Base-by-base conservation (phyloP, 2,329 filamentous ascomycete species). In the Phialophora chinensis region DNA sequence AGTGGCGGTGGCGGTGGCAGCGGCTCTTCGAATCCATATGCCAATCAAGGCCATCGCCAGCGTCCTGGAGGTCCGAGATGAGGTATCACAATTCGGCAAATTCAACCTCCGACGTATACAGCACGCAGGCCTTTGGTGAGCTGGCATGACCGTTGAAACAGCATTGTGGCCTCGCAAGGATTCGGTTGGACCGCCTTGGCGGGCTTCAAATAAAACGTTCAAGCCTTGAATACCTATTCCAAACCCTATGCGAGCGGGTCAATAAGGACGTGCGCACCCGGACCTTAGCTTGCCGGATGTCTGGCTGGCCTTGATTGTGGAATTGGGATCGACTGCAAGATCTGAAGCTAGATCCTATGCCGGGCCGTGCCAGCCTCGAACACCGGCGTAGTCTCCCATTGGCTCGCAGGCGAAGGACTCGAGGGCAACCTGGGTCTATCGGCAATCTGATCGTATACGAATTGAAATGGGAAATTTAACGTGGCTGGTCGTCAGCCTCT, bases 21-120 rank as follows among this genome's bases (percentile, higher is more conserved):
- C 47, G 65, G 66, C 27, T 60, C 62, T 8, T 60, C 68, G 25
- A 69, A 66, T 53, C 69, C 60, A n/a, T 69, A 68, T 49, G 68
- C 63, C 10, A 64, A 59, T 38, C 54, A 66, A 33, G 65, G 65
- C 61, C 57, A 70, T 62, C 70, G 69, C 61, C 71, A 67, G 25
- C 63, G 69, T 4, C 67, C 72, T 42, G 68, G 72, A 47, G 67
- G 69, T 20, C 71, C 71, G 47, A 66, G 71, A 58, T 72, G 66
- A 70, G 42, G 29, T 10, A 63, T 44, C 44, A 57, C 27, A 25
- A 25, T 50, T 23, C 20, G 11, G 10, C 17, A 49, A 14, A 11
- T 31, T n/a, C n/a, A n/a, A 27, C 6, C 23, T 49, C 47, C n/a
- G 58, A 12, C 17, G 25, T 29, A 25, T 29, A 53, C 47, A 14